Evolutionary conservation across 2,329 filamentous ascomycete genomes (phyloP).

Genomic region (Phialocephala sp.): DNA sequence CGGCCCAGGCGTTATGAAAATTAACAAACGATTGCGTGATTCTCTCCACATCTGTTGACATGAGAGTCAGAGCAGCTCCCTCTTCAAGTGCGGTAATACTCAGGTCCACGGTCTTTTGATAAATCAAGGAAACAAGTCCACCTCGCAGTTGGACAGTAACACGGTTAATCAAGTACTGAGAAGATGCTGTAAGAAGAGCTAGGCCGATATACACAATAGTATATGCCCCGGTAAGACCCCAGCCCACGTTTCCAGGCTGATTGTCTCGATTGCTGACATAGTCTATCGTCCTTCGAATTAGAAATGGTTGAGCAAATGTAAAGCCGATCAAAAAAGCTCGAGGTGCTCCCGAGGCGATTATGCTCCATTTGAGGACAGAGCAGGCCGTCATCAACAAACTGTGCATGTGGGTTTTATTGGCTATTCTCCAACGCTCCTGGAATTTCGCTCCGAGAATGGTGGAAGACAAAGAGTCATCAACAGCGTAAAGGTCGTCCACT

Average conservation of each 20-base stretch:
- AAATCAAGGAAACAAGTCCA: slow-evolving; percentile 4
- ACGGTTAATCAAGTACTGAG: neutral
- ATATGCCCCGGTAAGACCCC: too few species aligned
- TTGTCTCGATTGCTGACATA: slow-evolving; percentile 32
- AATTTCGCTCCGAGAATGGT: too few species aligned
- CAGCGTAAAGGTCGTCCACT: neutral
- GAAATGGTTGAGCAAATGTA: slow-evolving; percentile 31
- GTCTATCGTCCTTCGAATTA: slow-evolving; percentile 21
- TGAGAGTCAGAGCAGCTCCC: neutral
- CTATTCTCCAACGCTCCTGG: too few species aligned
- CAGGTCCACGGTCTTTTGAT: neutral
- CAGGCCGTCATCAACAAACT: too few species aligned
- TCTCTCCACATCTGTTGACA: neutral
- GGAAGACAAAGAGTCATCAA: too few species aligned
- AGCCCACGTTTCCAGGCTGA: neutral
- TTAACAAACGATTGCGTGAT: neutral
- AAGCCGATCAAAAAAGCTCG: slow-evolving; percentile 19
- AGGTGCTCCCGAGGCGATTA: too few species aligned
- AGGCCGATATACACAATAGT: too few species aligned
- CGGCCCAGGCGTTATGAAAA: neutral
- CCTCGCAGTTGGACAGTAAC: neutral
- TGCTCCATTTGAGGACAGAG: too few species aligned
- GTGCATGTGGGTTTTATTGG: too few species aligned
- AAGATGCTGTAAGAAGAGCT: neutral
- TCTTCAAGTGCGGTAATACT: neutral